Evolutionary conservation across 257 asterid species (phyloP).

Genomic region (Leonotis leonurus): DNA sequence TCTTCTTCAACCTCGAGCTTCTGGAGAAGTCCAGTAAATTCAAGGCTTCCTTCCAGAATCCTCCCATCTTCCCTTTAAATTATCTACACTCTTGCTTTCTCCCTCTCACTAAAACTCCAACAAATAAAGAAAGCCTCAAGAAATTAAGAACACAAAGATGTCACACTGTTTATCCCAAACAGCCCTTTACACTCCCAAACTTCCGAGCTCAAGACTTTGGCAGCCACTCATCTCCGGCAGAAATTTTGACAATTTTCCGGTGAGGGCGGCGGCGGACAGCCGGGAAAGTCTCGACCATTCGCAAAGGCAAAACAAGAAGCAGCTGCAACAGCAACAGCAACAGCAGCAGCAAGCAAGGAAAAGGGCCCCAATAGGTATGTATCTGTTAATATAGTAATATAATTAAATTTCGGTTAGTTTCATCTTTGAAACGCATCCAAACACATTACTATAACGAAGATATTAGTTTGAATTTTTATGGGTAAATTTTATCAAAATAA

Average conservation of each 20-base stretch:
- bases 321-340: conserved; percentile 17
- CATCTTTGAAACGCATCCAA: too few species aligned
- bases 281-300: conserved; percentile 40
- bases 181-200: neutral
- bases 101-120: neutral
- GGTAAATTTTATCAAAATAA: too few species aligned
- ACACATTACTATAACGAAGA: too few species aligned
- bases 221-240: conserved; percentile 1
- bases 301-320: conserved; percentile 34
- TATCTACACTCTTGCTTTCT: neutral
- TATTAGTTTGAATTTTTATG: too few species aligned
- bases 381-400: too few species aligned
- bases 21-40: conserved; percentile 44
- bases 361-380: conserved; percentile 52
- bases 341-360: conserved; percentile 36
- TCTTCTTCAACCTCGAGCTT: conserved; percentile 6
- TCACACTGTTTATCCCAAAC: conserved; percentile 27
- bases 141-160: conserved; percentile 19
- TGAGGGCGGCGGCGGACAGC: conserved; percentile 30
- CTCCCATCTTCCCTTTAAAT: conserved; percentile 23
- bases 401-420: too few species aligned
- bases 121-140: neutral
- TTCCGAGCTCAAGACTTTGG: conserved; percentile 10
- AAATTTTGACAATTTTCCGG: neutral
- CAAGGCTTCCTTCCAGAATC: conserved; percentile 46